Base-by-base conservation (phyloP, 768 basidiomycete genomes). In the Crassisporium funariophilum region DNA sequence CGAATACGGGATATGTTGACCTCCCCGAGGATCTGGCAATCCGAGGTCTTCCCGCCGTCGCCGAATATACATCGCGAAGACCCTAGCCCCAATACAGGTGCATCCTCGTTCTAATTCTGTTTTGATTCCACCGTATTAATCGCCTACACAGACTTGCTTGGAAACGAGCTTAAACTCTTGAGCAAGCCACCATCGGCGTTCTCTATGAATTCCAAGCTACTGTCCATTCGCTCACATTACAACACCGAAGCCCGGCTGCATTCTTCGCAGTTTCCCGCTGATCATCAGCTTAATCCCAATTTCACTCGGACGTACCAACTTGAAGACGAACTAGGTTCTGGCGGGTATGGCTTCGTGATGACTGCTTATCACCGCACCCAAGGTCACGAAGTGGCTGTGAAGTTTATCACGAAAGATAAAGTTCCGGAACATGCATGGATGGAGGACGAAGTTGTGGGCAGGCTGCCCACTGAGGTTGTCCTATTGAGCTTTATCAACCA, bases 311-410 rank as follows among this genome's bases (percentile, higher is more conserved):
- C 59, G 37, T 91, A 89, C 57, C 62, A 71, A 27, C 79, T 89
- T 17, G 79, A 77, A 27, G 88, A 88, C 54, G 86, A 91, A 62
- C 76, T 98, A 19, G 95, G 95, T 33, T 83, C 84, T 8, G 95
- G 95, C 35, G 94, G 94, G 13, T 98, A 94, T 62, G 94, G 94
- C 2, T 97, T 98, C 63, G 95, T 98, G 20, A 89, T 95, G 79
- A 87, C 88, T 2, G 93, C 91, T 8, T 68, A 74, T 25, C 81
- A 90, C 60, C 81, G 79, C 11, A 56, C 53, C 22, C 74, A 78
- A 36, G 74, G 75, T 0, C 65, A 72, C 47, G 88, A 93, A 62
- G 93, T 94, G 43, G 94, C 94, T 0, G 88, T 97, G 66, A 98
- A 98, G 69, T 97, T 98, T 65, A 93, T 98, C 60, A 81, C 88